Conservation (phyloP, 495 filamentous ascomycete genomes). For the Cairneyella variabilis region DNA sequence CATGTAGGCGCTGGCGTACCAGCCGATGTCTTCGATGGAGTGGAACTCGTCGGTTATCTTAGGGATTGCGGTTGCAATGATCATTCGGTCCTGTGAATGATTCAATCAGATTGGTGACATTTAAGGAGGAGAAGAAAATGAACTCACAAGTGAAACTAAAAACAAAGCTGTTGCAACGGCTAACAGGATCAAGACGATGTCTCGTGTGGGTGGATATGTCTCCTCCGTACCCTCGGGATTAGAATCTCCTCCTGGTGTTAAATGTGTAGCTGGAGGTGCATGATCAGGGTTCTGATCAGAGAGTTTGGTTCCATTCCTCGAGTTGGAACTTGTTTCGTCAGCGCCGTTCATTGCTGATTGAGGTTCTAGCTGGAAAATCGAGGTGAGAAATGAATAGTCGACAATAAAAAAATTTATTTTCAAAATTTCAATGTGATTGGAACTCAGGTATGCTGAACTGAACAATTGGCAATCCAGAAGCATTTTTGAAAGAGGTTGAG, state of each 20-base stretch:
- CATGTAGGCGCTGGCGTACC: slow-evolving; percentile 53
- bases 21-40: slow-evolving; percentile 45
- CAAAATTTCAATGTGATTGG: no score
- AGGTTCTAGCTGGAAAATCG: no score
- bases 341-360: neutral
- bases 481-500: neutral
- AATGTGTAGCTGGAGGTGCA: neutral
- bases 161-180: neutral
- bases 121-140: neutral
- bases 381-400: no score
- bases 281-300: neutral
- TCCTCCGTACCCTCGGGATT: neutral
- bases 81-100: slow-evolving; percentile 21
- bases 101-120: neutral
- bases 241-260: neutral
- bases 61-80: slow-evolving; percentile 53
- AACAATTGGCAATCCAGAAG: neutral
- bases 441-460: neutral
- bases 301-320: neutral
- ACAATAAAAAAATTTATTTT: no score
- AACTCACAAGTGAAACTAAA: slow-evolving; percentile 10
- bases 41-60: slow-evolving; percentile 43
- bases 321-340: neutral
- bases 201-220: slow-evolving; percentile 1
- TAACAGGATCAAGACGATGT: neutral